phyloP scores from a whole-genome alignment of 2,329 filamentous ascomycete genomes.

The Alternaria incomplexa region DNA sequence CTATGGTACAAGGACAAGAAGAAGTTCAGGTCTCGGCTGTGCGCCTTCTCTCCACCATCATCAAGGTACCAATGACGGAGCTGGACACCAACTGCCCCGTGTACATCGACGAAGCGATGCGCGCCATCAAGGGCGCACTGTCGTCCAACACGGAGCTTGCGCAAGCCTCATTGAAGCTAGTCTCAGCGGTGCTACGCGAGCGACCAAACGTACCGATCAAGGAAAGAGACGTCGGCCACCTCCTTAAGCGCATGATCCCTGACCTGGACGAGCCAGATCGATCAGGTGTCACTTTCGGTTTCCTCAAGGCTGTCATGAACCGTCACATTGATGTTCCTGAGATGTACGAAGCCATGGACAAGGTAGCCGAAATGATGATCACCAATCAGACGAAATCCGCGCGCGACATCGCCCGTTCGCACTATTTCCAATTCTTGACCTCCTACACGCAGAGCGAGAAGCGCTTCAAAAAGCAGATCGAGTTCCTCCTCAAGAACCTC shows the following conservation, averaged over 20 bases:
- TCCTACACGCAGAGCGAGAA: conserved; percentile 93
- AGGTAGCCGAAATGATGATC: conserved; percentile 85
- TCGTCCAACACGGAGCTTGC: conserved; percentile 83
- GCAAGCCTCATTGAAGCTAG: conserved; percentile 86
- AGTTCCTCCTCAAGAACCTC: conserved; percentile 87
- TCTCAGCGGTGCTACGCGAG: conserved; percentile 84
- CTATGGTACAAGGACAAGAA: conserved; percentile 82
- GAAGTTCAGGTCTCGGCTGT: conserved; percentile 91
- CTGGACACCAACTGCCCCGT: conserved; percentile 75
- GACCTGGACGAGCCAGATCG: conserved; percentile 92
- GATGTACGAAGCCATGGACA: conserved; percentile 90
- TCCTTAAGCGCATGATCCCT: conserved; percentile 81
- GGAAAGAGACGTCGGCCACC: conserved; percentile 79
- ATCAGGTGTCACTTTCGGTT: conserved; percentile 93
- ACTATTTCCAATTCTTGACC: conserved; percentile 91
- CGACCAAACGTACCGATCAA: conserved; percentile 76
- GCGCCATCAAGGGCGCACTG: conserved; percentile 75
- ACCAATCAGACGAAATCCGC: conserved; percentile 91
- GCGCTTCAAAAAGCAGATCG: conserved; percentile 86
- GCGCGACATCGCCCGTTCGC: conserved; percentile 83
- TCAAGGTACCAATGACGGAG: conserved; percentile 78
- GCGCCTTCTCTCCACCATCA: conserved; percentile 81
- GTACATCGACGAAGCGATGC: conserved; percentile 84
- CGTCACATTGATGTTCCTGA: conserved; percentile 83
- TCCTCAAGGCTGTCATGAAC: conserved; percentile 84